phyloP scores from a whole-genome alignment of 306 rosid species.

The Quercus variabilis region DNA sequence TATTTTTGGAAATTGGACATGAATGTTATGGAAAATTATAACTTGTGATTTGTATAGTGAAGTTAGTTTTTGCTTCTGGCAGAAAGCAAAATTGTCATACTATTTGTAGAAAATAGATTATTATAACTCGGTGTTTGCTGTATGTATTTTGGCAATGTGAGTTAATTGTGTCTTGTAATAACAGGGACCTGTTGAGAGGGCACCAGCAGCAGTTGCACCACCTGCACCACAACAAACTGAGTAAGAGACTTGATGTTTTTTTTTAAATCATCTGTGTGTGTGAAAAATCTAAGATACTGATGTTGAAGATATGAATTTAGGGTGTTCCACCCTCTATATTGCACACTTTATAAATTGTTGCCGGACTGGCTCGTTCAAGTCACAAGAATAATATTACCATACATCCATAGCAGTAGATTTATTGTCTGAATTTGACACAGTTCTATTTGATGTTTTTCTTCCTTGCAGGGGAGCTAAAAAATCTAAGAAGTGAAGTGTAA shows the following conservation, averaged over 20 bases:
- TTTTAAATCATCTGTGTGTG: not conserved
- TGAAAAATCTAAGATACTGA: not conserved
- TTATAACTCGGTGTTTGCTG: not conserved
- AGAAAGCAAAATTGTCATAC: not conserved
- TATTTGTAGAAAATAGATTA: not conserved
- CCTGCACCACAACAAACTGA: constrained; percentile 31
- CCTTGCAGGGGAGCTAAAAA: constrained; percentile 35
- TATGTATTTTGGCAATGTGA: not conserved
- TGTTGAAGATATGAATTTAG: not conserved
- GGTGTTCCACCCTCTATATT: not conserved
- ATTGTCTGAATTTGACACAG: not conserved
- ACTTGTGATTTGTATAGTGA: too few species aligned
- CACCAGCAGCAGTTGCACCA: constrained; percentile 22
- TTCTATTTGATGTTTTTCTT: not conserved
- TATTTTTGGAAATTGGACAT: not conserved
- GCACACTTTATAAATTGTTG: not conserved
- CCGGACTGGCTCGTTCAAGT: not conserved
- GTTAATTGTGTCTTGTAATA: not conserved
- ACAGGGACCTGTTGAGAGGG: constrained; percentile 51
- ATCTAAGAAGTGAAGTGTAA: constrained; percentile 34
- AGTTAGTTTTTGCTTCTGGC: not conserved
- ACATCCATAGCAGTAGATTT: not conserved
- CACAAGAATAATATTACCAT: not conserved
- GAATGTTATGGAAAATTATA: not conserved
- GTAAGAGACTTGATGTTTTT: constrained; percentile 16